Evolutionary conservation across 2,329 filamentous ascomycete genomes (phyloP).

Genomic region (Fusarium nanum): DNA sequence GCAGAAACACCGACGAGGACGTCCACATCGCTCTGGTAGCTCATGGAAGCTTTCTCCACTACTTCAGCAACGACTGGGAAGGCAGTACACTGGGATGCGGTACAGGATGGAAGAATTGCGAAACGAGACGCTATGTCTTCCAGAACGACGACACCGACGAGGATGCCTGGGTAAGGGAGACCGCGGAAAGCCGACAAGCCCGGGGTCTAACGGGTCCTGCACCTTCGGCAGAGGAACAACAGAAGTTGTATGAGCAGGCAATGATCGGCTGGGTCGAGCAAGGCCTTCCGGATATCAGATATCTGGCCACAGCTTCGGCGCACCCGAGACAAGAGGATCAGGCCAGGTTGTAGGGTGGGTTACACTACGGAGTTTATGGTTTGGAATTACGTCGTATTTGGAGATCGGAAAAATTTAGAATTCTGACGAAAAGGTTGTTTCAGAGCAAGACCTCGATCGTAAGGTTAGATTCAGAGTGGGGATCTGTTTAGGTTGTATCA

Average conservation of each 20-base stretch:
- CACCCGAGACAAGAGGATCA: slow-evolving; percentile 5
- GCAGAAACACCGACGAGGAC: slow-evolving; percentile 8
- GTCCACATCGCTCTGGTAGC: slow-evolving; percentile 34
- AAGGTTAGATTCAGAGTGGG: neutral
- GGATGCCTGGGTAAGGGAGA: slow-evolving; percentile 34
- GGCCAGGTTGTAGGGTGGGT: slow-evolving; percentile 4
- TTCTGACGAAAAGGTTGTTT: neutral
- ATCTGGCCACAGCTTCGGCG: slow-evolving; percentile 19
- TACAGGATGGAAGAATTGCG: slow-evolving; percentile 34
- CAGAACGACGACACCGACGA: slow-evolving; percentile 22
- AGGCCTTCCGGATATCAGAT: slow-evolving; percentile 30
- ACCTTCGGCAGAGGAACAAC: slow-evolving; percentile 22
- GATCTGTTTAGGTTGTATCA: neutral
- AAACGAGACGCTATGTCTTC: slow-evolving; percentile 32
- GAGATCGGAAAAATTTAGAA: neutral
- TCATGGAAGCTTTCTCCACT: slow-evolving; percentile 36
- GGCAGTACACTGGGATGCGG: slow-evolving; percentile 13
- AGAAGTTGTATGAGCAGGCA: slow-evolving; percentile 19
- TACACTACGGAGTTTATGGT: neutral
- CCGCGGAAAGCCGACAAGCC: slow-evolving; percentile 19
- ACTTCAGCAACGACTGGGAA: slow-evolving; percentile 39
- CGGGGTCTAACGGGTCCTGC: slow-evolving; percentile 20
- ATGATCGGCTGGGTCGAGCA: slow-evolving; percentile 34
- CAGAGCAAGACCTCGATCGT: neutral
- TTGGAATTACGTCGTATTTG: neutral